A percentile compares a stretch with the other conserved stretches of the same genome.
Evolutionary conservation across 352 stramenopile genomes (phyloP).

Genomic region (Phytophthora sansomeana): DNA sequence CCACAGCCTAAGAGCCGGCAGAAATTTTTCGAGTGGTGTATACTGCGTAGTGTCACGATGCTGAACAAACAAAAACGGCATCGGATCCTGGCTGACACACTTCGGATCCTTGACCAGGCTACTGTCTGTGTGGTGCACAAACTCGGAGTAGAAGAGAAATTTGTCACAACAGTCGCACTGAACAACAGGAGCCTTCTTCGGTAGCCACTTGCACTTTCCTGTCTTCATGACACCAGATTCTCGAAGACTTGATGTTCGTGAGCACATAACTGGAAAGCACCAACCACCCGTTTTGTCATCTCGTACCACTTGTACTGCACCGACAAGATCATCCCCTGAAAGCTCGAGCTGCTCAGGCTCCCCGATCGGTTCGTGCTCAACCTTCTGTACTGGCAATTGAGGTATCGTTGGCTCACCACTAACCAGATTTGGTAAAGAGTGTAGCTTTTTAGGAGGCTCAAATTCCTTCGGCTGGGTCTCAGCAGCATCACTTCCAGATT

Average conservation of each 20-base stretch:
- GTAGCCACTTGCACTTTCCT: conserved; percentile 29
- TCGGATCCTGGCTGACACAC: conserved; percentile 21
- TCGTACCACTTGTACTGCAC: conserved; percentile 22
- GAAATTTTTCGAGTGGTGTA: conserved; percentile 23
- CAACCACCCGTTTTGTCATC: conserved; percentile 19
- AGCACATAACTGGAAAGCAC: conserved; percentile 36
- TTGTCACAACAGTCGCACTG: conserved; percentile 34
- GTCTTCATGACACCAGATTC: conserved; percentile 30
- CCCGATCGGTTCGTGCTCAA: conserved; percentile 11
- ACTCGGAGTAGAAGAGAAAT: conserved; percentile 10
- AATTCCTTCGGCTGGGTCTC: neutral
- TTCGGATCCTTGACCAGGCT: conserved; percentile 29
- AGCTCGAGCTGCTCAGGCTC: conserved; percentile 21
- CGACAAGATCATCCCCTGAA: conserved; percentile 29
- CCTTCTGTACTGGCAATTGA: neutral
- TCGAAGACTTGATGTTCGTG: conserved; percentile 26
- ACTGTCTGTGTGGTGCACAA: conserved; percentile 37
- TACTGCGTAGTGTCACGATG: conserved; percentile 25
- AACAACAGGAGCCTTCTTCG: conserved; percentile 16
- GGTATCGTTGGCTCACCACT: neutral
- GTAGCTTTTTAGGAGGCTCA: neutral
- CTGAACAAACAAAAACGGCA: conserved; percentile 40
- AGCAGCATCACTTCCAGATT: neutral
- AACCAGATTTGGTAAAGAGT: neutral
- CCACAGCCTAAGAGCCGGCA: conserved; percentile 21